Base-by-base conservation (phyloP, 2,329 filamentous ascomycete genomes). In the Hypoxylon sp. region DNA sequence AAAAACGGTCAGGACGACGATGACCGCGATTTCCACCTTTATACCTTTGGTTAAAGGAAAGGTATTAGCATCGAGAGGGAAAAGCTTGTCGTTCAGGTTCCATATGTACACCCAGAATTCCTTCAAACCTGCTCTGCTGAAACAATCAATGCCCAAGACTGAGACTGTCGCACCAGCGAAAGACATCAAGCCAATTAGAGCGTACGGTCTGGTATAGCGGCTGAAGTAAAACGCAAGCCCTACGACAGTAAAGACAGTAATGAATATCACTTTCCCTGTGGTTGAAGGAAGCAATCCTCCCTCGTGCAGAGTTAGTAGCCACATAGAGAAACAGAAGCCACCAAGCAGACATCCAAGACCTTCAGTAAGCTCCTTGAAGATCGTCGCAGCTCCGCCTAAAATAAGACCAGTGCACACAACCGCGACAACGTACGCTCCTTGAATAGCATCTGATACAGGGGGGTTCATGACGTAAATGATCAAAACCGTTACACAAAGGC, bases 91-190 rank as follows among this genome's bases (percentile, higher is more conserved):
- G 78, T 98, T 98, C 41, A 98, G 80, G 49, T 82, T 83, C 95
- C 95, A 98, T 38, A 97, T 85, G 77, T 97, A 98, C 5, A 93
- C 86, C 95, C 95, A 98, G 73, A 98, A 98, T 78, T 98, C 95
- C 79, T 97, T 98, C 73, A 97, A 82, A 0, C 95, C 95, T n/a
- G 94, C 93, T 68, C 89, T 85, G 74, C 90, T 95, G 74, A 95
- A 97, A 79, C 93, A 97, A 78, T 98, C 95, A 63, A 98, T 92
- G 2, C 95, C 95, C 2, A 98, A 80, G 13, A 97, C 87, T 0
- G 91, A 84, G 2, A 88, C 88, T 0, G 93, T 97, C 2, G 93
- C 91, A 6, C 95, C 95, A 3, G 89, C 86, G 76, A 98, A 97
- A 0, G 94, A 88, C 11, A 93, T 93, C 51, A 88, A 88, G 11